Evolutionary conservation across 2,329 filamentous ascomycete genomes (phyloP).

Genomic region (Beauveria pseudobassiana): DNA sequence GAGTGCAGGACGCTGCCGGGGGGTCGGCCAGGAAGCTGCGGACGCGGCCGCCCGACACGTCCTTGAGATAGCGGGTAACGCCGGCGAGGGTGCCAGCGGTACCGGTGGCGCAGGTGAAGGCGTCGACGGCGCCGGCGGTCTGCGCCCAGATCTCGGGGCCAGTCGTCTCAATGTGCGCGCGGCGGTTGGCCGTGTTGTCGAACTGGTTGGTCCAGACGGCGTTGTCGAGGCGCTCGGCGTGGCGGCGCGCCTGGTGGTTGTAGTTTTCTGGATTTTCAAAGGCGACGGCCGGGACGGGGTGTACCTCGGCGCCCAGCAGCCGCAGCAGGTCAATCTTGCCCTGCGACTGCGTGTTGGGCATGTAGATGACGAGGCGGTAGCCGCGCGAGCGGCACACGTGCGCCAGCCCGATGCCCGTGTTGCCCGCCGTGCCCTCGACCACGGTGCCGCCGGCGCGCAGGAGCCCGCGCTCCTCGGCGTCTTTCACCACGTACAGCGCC

Average conservation of each 20-base stretch:
- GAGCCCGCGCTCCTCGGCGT: slow-evolving; percentile 83
- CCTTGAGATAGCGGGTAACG: slow-evolving; percentile 81
- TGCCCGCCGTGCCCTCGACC: slow-evolving; percentile 93
- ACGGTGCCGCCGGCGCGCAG: slow-evolving; percentile 84
- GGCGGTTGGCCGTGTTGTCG: slow-evolving; percentile 89
- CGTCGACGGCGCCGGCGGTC: slow-evolving; percentile 77
- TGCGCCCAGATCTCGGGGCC: slow-evolving; percentile 97
- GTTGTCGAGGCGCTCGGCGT: slow-evolving; percentile 79
- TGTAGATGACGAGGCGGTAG: slow-evolving; percentile 97
- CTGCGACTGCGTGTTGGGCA: slow-evolving; percentile 97
- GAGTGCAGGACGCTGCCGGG: slow-evolving; percentile 89
- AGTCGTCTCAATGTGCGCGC: slow-evolving; percentile 93
- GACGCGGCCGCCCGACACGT: slow-evolving; percentile 66
- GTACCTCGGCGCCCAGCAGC: slow-evolving; percentile 86
- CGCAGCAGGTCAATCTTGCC: slow-evolving; percentile 93
- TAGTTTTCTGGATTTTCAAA: slow-evolving; percentile 96
- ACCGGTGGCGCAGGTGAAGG: slow-evolving; percentile 91
- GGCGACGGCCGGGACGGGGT: slow-evolving; percentile 89
- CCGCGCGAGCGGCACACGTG: slow-evolving; percentile 90
- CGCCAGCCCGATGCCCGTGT: slow-evolving; percentile 94
- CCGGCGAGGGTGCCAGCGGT: slow-evolving; percentile 90
- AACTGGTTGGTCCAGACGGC: slow-evolving; percentile 99
- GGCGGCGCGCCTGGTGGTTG: slow-evolving; percentile 88
- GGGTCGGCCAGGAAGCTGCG: slow-evolving; percentile 90
- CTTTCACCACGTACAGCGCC: slow-evolving; percentile 85